phyloP scores from a whole-genome alignment of 495 filamentous ascomycete species.

The Penicillium canescens region DNA sequence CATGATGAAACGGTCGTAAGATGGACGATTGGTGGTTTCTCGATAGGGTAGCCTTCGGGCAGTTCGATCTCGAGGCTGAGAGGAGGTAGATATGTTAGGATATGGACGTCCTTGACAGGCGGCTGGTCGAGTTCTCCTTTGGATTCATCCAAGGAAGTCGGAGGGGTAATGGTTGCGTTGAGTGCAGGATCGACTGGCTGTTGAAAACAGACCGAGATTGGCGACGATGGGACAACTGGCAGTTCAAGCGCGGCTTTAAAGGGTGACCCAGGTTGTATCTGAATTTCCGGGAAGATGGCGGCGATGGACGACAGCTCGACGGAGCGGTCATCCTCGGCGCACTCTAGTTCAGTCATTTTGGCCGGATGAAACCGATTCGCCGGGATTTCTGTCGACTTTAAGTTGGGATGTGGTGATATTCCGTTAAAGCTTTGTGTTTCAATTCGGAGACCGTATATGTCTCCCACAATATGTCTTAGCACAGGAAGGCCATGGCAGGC shows the following conservation, averaged over 20 bases:
- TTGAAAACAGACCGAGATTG: constrained; percentile 70
- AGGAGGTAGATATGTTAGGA: constrained; percentile 75
- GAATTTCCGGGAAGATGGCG: constrained; percentile 88
- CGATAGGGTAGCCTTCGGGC: constrained; percentile 72
- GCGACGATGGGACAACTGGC: constrained; percentile 65
- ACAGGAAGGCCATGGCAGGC: background rate
- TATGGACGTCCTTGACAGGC: constrained; percentile 52
- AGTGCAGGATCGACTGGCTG: constrained; percentile 45
- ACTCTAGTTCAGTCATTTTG: constrained; percentile 32
- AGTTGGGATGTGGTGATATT: background rate
- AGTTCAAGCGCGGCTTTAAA: constrained; percentile 71
- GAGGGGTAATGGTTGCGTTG: constrained; percentile 43
- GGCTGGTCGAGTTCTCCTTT: constrained; percentile 24
- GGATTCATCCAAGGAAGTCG: constrained; percentile 42
- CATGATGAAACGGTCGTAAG: constrained; percentile 68
- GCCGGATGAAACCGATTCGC: background rate
- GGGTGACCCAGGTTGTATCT: constrained; percentile 52
- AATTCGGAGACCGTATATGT: background rate
- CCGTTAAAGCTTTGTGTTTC: background rate
- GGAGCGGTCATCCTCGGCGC: constrained; percentile 65
- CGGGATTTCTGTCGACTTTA: background rate
- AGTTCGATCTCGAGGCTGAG: constrained; percentile 68
- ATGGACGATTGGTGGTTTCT: constrained; percentile 63
- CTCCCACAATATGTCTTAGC: background rate
- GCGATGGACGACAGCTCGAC: constrained; percentile 80